Evolutionary conservation across 129 eudicot species (phyloP).

Genomic region (Rutidosis leptorrhynchoides): DNA sequence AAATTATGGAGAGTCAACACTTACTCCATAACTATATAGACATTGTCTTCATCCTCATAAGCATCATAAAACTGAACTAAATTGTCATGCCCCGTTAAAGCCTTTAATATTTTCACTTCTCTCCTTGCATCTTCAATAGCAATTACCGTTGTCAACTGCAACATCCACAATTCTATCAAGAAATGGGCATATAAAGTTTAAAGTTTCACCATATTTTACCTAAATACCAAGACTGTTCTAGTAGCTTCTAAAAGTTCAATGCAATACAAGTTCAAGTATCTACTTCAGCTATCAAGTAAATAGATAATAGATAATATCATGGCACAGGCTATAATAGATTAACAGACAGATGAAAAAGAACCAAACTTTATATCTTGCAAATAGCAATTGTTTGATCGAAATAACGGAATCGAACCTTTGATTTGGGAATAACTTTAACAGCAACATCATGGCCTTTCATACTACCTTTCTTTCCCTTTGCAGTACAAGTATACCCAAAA

Average conservation of each 20-base stretch:
- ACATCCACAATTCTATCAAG: conserved; percentile 7
- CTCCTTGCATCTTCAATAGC: conserved; percentile 95
- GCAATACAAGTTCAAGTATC: neutral
- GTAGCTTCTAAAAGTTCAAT: conserved; percentile 9
- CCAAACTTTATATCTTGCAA: neutral
- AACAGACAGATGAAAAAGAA: conserved; percentile 1
- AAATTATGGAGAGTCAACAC: conserved; percentile 26
- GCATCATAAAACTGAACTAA: conserved; percentile 91
- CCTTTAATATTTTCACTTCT: conserved; percentile 87
- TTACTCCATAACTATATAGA: conserved; percentile 97
- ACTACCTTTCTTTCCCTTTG: conserved; percentile 88
- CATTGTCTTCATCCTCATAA: conserved; percentile 93
- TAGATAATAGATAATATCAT: neutral
- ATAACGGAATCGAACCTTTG: conserved; percentile 59
- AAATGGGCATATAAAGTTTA: neutral
- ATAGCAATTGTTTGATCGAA: neutral
- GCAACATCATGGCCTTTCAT: conserved; percentile 97
- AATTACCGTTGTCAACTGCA: conserved; percentile 94
- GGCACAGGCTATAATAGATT: conserved; percentile 1
- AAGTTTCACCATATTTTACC: neutral
- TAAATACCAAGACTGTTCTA: neutral
- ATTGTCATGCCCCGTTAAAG: conserved; percentile 86
- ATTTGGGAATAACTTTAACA: conserved; percentile 94
- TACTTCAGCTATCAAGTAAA: conserved; percentile 20
- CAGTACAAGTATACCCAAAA: conserved; percentile 92